Conservation (phyloP, 768 basidiomycete species). For the Astraeus odoratus region DNA sequence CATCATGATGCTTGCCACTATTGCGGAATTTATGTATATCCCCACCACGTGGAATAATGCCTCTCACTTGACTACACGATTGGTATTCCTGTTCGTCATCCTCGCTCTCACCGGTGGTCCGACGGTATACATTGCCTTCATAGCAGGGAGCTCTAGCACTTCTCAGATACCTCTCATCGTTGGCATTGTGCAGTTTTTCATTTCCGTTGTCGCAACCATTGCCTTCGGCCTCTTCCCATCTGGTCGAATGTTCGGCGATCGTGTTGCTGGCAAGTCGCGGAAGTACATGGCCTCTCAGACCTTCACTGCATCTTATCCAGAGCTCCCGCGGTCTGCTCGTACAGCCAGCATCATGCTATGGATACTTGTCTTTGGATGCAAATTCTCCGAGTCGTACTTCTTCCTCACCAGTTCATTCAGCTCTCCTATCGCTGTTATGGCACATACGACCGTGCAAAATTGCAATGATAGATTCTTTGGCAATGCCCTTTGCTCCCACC, state of each 20-base stretch:
- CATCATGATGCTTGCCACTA: conserved; percentile 91
- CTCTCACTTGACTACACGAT: conserved; percentile 89
- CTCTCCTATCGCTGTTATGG: conserved; percentile 94
- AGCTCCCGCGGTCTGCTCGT: conserved; percentile 64
- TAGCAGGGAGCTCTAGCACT: conserved; percentile 54
- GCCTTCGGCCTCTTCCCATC: conserved; percentile 88
- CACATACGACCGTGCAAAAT: conserved; percentile 85
- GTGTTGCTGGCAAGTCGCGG: conserved; percentile 93
- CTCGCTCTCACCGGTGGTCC: conserved; percentile 91
- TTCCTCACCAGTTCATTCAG: conserved; percentile 97
- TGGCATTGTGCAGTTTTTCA: conserved; percentile 89
- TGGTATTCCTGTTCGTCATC: conserved; percentile 86
- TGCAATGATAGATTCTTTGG: conserved; percentile 87
- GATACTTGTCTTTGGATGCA: conserved; percentile 93
- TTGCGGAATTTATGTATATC: conserved; percentile 95
- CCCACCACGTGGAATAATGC: conserved; percentile 99
- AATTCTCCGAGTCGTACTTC: conserved; percentile 95
- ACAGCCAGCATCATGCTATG: conserved; percentile 82
- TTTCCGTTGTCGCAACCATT: conserved; percentile 77
- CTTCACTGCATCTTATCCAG: conserved; percentile 95
- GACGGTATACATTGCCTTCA: conserved; percentile 86
- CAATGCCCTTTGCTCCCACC: conserved; percentile 74
- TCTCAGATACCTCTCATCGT: conserved; percentile 81
- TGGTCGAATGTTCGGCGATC: conserved; percentile 97
- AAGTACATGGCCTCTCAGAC: conserved; percentile 99